These are phyloP conservation scores for Leccinum pachyderme DNA, from an alignment of 1,284 basidiomycete species.

Conservation along the genomic window DNA sequence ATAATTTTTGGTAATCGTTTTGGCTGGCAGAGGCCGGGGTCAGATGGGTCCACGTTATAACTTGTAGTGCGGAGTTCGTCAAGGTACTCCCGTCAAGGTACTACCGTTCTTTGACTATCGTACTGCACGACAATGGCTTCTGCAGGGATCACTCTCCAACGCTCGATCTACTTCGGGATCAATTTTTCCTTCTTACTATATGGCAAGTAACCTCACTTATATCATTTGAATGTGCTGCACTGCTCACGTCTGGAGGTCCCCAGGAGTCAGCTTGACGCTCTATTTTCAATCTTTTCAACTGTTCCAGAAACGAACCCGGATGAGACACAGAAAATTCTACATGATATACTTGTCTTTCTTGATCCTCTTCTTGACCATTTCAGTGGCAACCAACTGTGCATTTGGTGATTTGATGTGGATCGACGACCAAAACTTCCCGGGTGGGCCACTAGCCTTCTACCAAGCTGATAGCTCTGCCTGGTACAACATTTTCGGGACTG, in stretches of 20 bases:
- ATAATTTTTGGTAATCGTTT: too few species aligned
- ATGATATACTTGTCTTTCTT: slow-evolving; percentile 2
- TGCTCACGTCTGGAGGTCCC: not conserved
- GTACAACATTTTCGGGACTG: slow-evolving; percentile 5
- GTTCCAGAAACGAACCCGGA: not conserved
- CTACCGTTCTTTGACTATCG: too few species aligned
- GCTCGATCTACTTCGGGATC: slow-evolving; percentile 4
- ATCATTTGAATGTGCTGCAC: not conserved
- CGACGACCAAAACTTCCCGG: not conserved
- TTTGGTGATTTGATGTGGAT: slow-evolving; percentile 7
- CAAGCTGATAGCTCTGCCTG: not conserved
- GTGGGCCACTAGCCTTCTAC: slow-evolving; percentile 1
- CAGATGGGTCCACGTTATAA: too few species aligned
- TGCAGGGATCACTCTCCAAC: not conserved
- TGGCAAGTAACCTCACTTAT: not conserved
- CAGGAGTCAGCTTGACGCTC: slow-evolving; percentile 3
- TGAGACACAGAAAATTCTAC: slow-evolving; percentile 1
- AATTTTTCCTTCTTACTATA: slow-evolving; percentile 1
- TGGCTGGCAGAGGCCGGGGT: too few species aligned
- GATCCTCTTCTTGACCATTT: slow-evolving; percentile 3
- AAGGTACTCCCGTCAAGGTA: too few species aligned
- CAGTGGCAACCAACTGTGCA: slow-evolving; percentile 3
- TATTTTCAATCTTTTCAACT: slow-evolving; percentile 2
- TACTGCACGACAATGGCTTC: not conserved
- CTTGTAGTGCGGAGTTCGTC: too few species aligned